Base-by-base conservation (phyloP, 1,139 yeast species). In the Debaryomyces psychrophilus region DNA sequence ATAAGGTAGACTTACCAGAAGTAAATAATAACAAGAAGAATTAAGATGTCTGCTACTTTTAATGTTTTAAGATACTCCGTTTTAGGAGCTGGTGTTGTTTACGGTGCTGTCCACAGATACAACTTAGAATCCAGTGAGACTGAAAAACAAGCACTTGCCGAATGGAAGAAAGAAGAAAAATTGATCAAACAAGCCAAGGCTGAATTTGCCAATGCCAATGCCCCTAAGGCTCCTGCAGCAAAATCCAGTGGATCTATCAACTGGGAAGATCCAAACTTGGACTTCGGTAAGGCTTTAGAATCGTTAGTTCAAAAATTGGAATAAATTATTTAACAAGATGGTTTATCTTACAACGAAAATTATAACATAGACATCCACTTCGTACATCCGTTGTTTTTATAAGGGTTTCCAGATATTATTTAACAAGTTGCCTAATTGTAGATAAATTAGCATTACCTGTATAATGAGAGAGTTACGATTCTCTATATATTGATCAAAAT, bases 51-150 rank as follows among this genome's bases (percentile, higher is more conserved):
- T 52, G 61, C 68, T 41, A 62, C 61, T 44, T 65, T 77, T 61
- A 72, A 85, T 82, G 89, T 89, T 63, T 82, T 90, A 66, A 90
- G 98, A 84, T 93, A 95, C 85, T 77, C 96, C 59, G 87, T 95
- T 50, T 81, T 93, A 58, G 95, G 90, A 51, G 82, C 90, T 59
- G 99, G 99, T 71, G 76, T 92, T 53, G 79, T 82, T 51, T 90
- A 89, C 73, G 99, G 99, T 58, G 89, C 92, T 58, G 79, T 81
- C 70, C 96, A 90, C 78, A 87, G 95, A 73, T 75, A 80, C 62
- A 71, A 79, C 47, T 79, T 90, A 61, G 83, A 85, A 60, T 64
- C 80, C 31, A 76, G 77, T 47, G 90, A 86, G 52, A 73, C 69
- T 45, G 76, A 79, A 64, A 74, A 80, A 63, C 79, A 77, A 49